Conservation (phyloP, 2,329 filamentous ascomycete species). For the Fusarium temperatum region DNA sequence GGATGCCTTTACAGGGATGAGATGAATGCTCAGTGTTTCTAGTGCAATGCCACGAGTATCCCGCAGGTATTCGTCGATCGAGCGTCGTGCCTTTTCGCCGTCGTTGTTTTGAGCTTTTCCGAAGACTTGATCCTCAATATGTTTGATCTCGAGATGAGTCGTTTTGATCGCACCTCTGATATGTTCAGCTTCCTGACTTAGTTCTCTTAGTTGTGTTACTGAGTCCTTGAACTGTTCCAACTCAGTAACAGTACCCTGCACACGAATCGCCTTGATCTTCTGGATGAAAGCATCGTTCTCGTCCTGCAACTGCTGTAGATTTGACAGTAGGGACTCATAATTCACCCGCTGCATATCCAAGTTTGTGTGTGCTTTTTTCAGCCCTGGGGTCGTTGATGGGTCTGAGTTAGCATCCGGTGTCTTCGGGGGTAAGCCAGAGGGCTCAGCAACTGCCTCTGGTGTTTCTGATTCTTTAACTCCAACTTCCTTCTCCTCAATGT, state of each 20-base stretch:
- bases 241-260: conserved; percentile 34
- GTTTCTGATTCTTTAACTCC: not conserved
- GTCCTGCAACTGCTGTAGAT: conserved; percentile 45
- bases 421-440: not conserved
- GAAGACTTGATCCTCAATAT: conserved; percentile 42
- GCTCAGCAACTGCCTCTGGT: not conserved
- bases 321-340: conserved; percentile 47
- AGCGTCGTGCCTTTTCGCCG: conserved; percentile 33
- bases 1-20: conserved; percentile 68
- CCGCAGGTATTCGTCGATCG: conserved; percentile 63
- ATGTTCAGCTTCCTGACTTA: conserved; percentile 46
- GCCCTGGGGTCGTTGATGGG: not conserved
- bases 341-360: conserved; percentile 46
- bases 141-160: conserved; percentile 50
- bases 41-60: conserved; percentile 67
- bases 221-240: conserved; percentile 41
- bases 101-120: conserved; percentile 24
- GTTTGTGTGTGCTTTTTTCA: conserved; percentile 20
- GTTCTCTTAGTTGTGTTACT: conserved; percentile 40
- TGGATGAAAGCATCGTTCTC: conserved; percentile 43
- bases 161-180: conserved; percentile 48
- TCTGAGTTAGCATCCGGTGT: not conserved
- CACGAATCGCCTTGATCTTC: conserved; percentile 44
- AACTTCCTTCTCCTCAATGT: conserved; percentile 5
- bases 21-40: conserved; percentile 62